phyloP scores from a whole-genome alignment of 192 early-diverging fungal species.

The Mortierella alpina region DNA sequence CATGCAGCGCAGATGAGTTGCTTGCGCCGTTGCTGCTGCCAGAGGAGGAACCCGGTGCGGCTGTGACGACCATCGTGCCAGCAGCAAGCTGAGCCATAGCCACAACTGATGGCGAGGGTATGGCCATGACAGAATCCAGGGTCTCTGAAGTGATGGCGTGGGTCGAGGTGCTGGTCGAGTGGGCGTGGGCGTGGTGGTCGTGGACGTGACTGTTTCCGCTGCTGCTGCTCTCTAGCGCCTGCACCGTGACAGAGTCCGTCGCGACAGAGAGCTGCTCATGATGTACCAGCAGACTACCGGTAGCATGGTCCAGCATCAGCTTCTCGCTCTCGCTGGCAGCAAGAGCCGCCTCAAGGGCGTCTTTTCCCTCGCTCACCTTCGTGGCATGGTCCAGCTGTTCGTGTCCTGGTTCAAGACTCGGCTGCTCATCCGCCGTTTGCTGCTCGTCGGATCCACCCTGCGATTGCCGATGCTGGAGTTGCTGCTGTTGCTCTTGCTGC shows the following conservation, averaged over 20 bases:
- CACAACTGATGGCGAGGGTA: background rate
- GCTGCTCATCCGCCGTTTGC: background rate
- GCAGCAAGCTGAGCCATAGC: background rate
- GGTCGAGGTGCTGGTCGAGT: background rate
- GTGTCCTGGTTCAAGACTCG: background rate
- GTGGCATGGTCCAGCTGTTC: slow-evolving; percentile 3
- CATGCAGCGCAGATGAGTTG: background rate
- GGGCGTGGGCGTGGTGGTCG: background rate
- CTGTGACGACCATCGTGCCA: background rate
- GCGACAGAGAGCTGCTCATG: slow-evolving; percentile 1
- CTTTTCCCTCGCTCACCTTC: background rate
- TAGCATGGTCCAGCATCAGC: slow-evolving; percentile 1
- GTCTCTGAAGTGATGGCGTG: slow-evolving; percentile 11
- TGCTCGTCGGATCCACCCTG: background rate
- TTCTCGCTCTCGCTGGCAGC: background rate
- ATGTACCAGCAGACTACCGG: background rate
- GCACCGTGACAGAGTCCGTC: slow-evolving; percentile 1
- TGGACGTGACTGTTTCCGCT: background rate
- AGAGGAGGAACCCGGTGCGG: background rate
- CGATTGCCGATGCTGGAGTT: background rate
- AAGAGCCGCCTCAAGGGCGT: background rate
- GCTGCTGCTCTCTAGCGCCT: background rate
- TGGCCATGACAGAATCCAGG: slow-evolving; percentile 19
- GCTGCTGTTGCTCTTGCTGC: slow-evolving; percentile 9
- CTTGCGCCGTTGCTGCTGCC: background rate